Conservation (phyloP, 345 rosid genomes). For the Aegle marmelos region DNA sequence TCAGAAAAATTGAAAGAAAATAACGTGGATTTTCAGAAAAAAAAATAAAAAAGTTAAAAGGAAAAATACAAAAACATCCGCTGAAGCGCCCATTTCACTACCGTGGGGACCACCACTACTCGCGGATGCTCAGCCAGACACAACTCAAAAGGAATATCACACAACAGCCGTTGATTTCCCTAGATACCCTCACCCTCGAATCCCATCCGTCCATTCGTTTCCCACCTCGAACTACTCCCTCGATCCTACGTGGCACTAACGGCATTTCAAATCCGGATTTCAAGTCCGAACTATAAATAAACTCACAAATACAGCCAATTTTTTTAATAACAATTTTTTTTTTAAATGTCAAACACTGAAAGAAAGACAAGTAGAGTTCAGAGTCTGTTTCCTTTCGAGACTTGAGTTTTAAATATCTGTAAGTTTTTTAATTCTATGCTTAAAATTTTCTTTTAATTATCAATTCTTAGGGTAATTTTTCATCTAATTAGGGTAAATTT, state of each 20-base stretch:
- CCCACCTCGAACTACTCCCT: constrained; percentile 5
- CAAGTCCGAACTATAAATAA: constrained; percentile 43
- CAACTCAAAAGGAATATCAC: constrained; percentile 13
- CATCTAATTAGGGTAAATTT: background rate
- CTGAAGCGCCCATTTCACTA: background rate
- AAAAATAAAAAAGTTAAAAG: background rate
- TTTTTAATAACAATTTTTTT: background rate
- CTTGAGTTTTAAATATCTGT: constrained; percentile 12
- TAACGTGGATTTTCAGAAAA: background rate
- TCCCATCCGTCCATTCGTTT: constrained; percentile 41
- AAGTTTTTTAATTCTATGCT: background rate
- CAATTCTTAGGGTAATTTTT: background rate
- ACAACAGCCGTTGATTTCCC: constrained; percentile 15
- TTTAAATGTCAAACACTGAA: constrained; percentile 22
- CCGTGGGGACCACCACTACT: background rate
- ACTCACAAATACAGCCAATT: background rate
- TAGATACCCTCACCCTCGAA: constrained; percentile 6
- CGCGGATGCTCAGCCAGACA: constrained; percentile 2
- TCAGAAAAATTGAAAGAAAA: background rate
- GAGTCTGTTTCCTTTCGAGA: constrained; percentile 5
- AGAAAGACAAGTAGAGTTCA: constrained; percentile 13
- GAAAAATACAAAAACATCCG: background rate
- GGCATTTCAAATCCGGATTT: constrained; percentile 65
- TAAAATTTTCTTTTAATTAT: background rate
- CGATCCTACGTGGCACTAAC: constrained; percentile 51